Evolutionary conservation across 805 yeast genomes (phyloP).

Genomic region (Yarrowia sp.): DNA sequence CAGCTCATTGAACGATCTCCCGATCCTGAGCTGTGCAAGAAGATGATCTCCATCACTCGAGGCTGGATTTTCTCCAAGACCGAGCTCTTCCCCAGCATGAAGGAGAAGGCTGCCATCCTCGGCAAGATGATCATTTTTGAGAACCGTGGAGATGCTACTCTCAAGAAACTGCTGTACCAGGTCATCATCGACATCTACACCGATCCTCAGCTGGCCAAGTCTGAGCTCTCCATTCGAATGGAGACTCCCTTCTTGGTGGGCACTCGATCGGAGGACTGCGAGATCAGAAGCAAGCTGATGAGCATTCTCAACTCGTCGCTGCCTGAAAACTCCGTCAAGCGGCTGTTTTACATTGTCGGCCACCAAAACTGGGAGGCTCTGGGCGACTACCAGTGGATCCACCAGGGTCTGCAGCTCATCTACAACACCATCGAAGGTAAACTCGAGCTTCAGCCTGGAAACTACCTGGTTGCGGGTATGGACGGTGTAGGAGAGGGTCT

Average conservation of each 20-base stretch:
- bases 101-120: conserved; percentile 93
- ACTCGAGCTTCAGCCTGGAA: conserved; percentile 55
- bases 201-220: conserved; percentile 74
- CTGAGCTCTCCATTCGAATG: conserved; percentile 91
- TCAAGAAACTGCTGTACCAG: conserved; percentile 79
- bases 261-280: conserved; percentile 79
- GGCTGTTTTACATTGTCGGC: conserved; percentile 84
- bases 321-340: conserved; percentile 76
- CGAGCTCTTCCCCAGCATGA: conserved; percentile 90
- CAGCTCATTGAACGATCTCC: conserved; percentile 88
- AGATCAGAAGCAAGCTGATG: conserved; percentile 79
- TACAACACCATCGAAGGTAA: conserved; percentile 73
- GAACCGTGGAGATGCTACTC: conserved; percentile 79
- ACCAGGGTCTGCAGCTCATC: conserved; percentile 86
- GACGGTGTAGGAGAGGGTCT: conserved; percentile 45
- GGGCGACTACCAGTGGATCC: conserved; percentile 93
- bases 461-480: conserved; percentile 52
- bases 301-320: conserved; percentile 75
- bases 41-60: conserved; percentile 78
- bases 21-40: conserved; percentile 74
- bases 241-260: conserved; percentile 97
- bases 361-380: conserved; percentile 98
- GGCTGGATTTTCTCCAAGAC: conserved; percentile 86
- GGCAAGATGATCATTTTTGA: conserved; percentile 95
- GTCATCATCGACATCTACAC: conserved; percentile 88